Evolutionary conservation across 2,329 filamentous ascomycete genomes (phyloP), one percentile per base, ranked within the genome.

Genomic region (Hypoxylon sp.): DNA sequence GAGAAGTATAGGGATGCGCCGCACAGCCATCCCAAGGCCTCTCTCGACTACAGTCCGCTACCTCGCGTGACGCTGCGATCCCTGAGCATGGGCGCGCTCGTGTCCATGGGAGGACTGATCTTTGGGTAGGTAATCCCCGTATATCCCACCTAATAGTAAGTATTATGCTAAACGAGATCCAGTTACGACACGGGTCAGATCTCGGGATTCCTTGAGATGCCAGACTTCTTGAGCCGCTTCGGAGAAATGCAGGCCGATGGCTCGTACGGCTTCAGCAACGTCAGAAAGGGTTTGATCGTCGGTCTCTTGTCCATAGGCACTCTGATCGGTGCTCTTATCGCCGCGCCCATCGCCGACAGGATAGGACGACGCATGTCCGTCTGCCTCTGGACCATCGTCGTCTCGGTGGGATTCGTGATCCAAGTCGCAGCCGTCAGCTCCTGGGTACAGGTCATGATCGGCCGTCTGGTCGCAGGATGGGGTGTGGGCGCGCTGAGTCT

Each of bases 391-490:
- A 82, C 81, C 55, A 72, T 86, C 52, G 77, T 89, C 47, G 85
- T 85, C 64, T 83, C 82, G 31, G 69, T 89, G 18, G 88, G 88
- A 18, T 88, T 89, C 63, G 77, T 90, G n/a, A 81, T 91, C 15
- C 85, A 89, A 65, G 85, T 89, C 55, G 79, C 86, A 0, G 78
- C 87, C 0, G 65, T 71, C 0, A 67, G 64, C 1, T 75, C 75
- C 7, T 90, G 88, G 87, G 83, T 83, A 42, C 88, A 90, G 67
- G 77, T 89, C 55, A 86, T 87, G 63, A 76, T 87, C 41, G 88
- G 88, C 11, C 79, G 88, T 51, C 83, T 85, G 65, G 79, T 89
- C 13, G 83, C 86, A 11, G 88, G 88, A 48, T 76, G 90, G 1
- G 87, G 87, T 11, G 86, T 91, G 37, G 88, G 88, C 51, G 84